A percentile compares a stretch with the other conserved stretches of the same genome.
Evolutionary conservation across 1,284 basidiomycete species (phyloP).

Genomic region (Anthracocystis panici-leucophaei): DNA sequence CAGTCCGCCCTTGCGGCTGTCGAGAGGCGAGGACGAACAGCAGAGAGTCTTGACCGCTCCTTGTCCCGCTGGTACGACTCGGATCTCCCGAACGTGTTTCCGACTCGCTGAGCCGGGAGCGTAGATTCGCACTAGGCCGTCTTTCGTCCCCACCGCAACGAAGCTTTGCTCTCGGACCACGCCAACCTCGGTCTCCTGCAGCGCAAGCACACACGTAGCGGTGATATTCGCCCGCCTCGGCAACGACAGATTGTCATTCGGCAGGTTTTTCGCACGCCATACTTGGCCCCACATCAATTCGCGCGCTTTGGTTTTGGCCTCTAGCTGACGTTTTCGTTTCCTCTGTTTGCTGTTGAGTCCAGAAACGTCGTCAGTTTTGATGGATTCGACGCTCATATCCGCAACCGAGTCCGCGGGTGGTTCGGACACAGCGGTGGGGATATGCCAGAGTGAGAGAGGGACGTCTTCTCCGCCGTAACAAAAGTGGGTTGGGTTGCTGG

Average conservation of each 20-base stretch:
- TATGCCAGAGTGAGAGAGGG: slow-evolving; percentile 59
- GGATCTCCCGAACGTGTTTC: slow-evolving; percentile 37
- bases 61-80: slow-evolving; percentile 37
- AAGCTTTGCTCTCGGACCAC: slow-evolving; percentile 6
- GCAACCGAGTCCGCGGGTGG: slow-evolving; percentile 18
- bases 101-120: slow-evolving; percentile 25
- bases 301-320: slow-evolving; percentile 50
- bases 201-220: slow-evolving; percentile 36
- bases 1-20: slow-evolving; percentile 26
- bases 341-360: slow-evolving; percentile 48
- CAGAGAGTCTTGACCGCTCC: slow-evolving; percentile 45
- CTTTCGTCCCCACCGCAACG: slow-evolving; percentile 53
- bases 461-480: slow-evolving; percentile 61
- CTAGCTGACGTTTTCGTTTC: slow-evolving; percentile 57
- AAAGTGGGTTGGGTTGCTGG: slow-evolving; percentile 52
- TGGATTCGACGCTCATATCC: slow-evolving; percentile 34
- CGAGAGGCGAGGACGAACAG: slow-evolving; percentile 19
- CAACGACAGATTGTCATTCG: slow-evolving; percentile 57
- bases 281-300: slow-evolving; percentile 59
- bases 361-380: slow-evolving; percentile 24
- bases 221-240: slow-evolving; percentile 56
- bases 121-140: slow-evolving; percentile 51
- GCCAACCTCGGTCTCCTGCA: slow-evolving; percentile 1
- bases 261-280: slow-evolving; percentile 62
- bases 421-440: slow-evolving; percentile 37